phyloP scores from a whole-genome alignment of 495 filamentous ascomycete species.

The Xylaria intraflava region DNA sequence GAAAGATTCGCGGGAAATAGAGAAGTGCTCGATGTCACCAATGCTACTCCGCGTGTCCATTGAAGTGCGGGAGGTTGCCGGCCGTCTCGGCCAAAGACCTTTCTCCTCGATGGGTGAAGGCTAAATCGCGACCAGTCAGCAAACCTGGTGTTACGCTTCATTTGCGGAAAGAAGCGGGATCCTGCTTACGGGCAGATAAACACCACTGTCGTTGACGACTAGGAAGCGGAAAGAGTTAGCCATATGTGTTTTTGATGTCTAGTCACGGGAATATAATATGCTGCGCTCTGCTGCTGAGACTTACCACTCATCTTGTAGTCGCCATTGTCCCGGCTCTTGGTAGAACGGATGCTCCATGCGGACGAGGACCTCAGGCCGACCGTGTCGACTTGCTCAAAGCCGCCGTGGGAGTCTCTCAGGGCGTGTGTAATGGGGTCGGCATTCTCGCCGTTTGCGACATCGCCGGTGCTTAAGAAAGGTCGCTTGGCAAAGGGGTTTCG shows the following conservation, averaged over 20 bases:
- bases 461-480: slow-evolving; percentile 32
- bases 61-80: slow-evolving; percentile 59
- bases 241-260: neutral
- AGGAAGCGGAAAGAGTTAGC: slow-evolving; percentile 19
- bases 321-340: slow-evolving; percentile 50
- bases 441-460: slow-evolving; percentile 48
- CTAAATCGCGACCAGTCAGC: slow-evolving; percentile 37
- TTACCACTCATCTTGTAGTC: slow-evolving; percentile 83
- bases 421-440: slow-evolving; percentile 38
- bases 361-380: slow-evolving; percentile 51
- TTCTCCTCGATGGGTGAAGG: slow-evolving; percentile 87
- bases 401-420: slow-evolving; percentile 28
- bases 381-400: slow-evolving; percentile 50
- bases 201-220: slow-evolving; percentile 96
- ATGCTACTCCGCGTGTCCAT: slow-evolving; percentile 61
- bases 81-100: slow-evolving; percentile 72
- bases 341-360: slow-evolving; percentile 56
- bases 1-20: slow-evolving; percentile 95
- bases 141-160: neutral
- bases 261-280: slow-evolving; percentile 1
- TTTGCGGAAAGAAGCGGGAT: neutral
- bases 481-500: slow-evolving; percentile 66
- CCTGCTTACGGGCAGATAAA: slow-evolving; percentile 79
- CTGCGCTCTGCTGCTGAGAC: slow-evolving; percentile 22
- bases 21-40: slow-evolving; percentile 85